Base-by-base conservation (phyloP, 2,329 filamentous ascomycete species). In the Aspergillus sp. region DNA sequence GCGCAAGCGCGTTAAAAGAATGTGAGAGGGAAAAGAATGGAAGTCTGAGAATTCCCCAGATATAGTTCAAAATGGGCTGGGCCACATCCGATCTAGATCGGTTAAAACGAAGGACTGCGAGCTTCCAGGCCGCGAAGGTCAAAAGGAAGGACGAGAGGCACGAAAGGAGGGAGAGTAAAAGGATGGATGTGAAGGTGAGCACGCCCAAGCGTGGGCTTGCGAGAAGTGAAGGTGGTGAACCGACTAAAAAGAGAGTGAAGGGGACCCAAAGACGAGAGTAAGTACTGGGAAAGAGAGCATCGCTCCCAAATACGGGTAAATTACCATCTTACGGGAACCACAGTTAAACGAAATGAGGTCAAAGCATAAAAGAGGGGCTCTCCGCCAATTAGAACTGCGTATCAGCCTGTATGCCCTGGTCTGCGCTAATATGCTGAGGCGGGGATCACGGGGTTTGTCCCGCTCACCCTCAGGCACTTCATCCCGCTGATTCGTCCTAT, bases 81-180 rank as follows among this genome's bases (percentile, higher is more conserved):
- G 55, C 43, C 52, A 63, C 60, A 65, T 60, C 67, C 62, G 63
- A 63, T 51, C 47, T 53, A 64, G 60, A 67, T 68, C 62, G 68
- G 70, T 69, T 12, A 5, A 72, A 76, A 74, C 64, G 73, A 76
- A 71, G 69, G 72, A 70, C 71, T 69, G 73, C 72, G 70, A 72
- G 71, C 69, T 68, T 69, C 73, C 68, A 70, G 67, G 69, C 68
- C 63, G 64, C 66, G 65, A 63, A 55, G 58, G 59, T 58, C 55
- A 61, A 57, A 63, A 48, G 54, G 62, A 60, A 39, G 59, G 47
- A 55, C 55, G 53, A 49, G 51, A 59, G 52, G 51, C 55, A 47
- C 55, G 55, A 57, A 51, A 21, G 49, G 43, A 43, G 56, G 50
- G 21, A 41, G 21, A 50, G 23, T 8, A 36, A 36, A 13, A 49